Base-by-base conservation (phyloP, 306 rosid species). In the Cyamopsis tetragonoloba region DNA sequence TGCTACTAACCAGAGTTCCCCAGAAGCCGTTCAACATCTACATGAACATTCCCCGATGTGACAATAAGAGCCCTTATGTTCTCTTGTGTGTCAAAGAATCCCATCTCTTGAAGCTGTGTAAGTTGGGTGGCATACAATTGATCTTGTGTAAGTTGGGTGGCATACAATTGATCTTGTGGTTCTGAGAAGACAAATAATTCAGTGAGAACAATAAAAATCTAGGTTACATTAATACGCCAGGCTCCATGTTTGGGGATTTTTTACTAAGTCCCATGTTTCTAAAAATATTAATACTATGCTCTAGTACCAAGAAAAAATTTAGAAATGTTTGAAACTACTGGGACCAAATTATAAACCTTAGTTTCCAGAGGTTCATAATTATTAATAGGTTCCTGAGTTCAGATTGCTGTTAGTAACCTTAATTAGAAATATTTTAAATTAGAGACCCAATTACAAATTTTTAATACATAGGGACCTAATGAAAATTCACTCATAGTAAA, bases 41-140 rank as follows among this genome's bases (percentile, higher is more conserved):
- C 97, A 50, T 88, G 89, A 54, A 91, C 84, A 79, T 91, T 88
- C 54, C 97, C 97, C 8, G 92, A 79, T 0, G 97, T 88, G 51
- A 95, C 95, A 18, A 82, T 60, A 67, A 91, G 85, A 5, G 97
- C 97, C 75, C 80, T 81, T 59, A 91, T 84, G 74, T 91, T 91
- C 78, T 91, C 97, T 77, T 91, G 97, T 1, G 86, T 81, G 68
- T 91, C 95, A 49, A 91, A 86, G 83, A 91, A 91, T 24, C 97
- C 97, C 97, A 91, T 91, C 78, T 91, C 95, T 80, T 86, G 97
- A 77, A 91, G 97, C 80, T 91, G 97, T 3, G 89, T 46, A 54
- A 91, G 86, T 71, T 91, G 97, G 27, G 90, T 63, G 2, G 95
- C 95, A 69, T 91, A 91, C 58, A 88, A 73, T 79, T 88, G 92